phyloP scores from a whole-genome alignment of 371 early-diverging fungal genomes.

The Catenaria anguillulae region DNA sequence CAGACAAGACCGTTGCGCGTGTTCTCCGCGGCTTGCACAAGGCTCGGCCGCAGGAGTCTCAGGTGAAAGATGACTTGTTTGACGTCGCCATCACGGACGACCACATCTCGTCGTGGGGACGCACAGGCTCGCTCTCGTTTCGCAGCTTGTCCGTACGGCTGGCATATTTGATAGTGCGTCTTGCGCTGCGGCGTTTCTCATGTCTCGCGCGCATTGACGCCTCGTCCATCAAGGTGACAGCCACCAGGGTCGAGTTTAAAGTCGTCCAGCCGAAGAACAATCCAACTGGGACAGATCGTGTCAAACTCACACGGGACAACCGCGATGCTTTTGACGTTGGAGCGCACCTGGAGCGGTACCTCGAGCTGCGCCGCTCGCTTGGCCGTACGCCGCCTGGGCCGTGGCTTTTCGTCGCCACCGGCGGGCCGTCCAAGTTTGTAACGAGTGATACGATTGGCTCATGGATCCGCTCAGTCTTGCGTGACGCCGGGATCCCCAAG shows the following conservation, averaged over 20 bases:
- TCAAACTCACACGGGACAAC: neutral
- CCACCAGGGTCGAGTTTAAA: neutral
- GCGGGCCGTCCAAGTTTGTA: neutral
- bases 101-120: neutral
- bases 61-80: neutral
- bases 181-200: neutral
- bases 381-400: neutral
- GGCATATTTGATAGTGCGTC: neutral
- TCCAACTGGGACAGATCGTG: neutral
- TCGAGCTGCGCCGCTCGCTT: neutral
- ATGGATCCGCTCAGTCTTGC: neutral
- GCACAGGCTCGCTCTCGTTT: neutral
- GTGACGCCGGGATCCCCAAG: neutral
- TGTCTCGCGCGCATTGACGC: neutral
- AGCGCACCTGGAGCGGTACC: neutral
- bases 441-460: neutral
- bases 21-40: neutral
- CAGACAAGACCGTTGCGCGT: neutral
- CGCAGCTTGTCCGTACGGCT: neutral
- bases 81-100: neutral
- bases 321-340: neutral
- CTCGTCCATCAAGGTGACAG: neutral
- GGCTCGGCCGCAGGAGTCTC: neutral
- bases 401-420: neutral
- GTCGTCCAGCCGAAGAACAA: neutral